These are phyloP conservation scores for Pestalotiopsis sp. DNA, from an alignment of 2,329 filamentous ascomycete genomes.

Conservation along the genomic window DNA sequence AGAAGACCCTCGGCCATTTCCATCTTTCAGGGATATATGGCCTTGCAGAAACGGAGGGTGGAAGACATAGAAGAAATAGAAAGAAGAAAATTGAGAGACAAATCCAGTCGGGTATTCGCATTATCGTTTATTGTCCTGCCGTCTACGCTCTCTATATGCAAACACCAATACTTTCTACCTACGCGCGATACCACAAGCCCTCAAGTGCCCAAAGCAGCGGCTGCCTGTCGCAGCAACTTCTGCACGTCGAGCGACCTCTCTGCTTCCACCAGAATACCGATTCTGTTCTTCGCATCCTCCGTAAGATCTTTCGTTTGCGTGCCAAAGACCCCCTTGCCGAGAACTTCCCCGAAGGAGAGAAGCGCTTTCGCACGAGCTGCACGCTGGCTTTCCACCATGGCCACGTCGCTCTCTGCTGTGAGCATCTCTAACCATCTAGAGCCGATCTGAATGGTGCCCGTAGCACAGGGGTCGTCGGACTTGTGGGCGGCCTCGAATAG, in stretches of 20 bases:
- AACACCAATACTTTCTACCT: conserved; percentile 19
- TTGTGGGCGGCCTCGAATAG: conserved; percentile 45
- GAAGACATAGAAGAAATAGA: too few species aligned
- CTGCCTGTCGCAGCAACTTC: conserved; percentile 41
- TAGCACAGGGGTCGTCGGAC: conserved; percentile 18
- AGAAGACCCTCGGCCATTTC: too few species aligned
- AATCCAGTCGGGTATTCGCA: too few species aligned
- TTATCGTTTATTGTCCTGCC: neutral
- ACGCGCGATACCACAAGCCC: neutral
- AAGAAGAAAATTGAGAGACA: too few species aligned
- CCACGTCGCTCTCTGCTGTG: conserved; percentile 47
- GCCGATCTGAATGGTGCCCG: conserved; percentile 22
- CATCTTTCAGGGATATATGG: too few species aligned
- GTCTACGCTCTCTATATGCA: conserved; percentile 29
- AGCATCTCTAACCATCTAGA: conserved; percentile 48
- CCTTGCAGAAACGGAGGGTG: too few species aligned
- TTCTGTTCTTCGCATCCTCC: conserved; percentile 31
- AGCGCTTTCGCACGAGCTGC: conserved; percentile 49
- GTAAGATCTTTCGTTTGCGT: too few species aligned
- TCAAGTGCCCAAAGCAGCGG: conserved; percentile 28
- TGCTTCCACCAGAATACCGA: conserved; percentile 36
- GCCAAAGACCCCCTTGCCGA: conserved; percentile 46
- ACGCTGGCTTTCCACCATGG: conserved; percentile 55
- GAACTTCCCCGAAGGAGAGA: conserved; percentile 42
- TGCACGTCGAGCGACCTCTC: conserved; percentile 51